Conservation (phyloP, 192 early-diverging fungal genomes). For the Oehlia diaphana region DNA sequence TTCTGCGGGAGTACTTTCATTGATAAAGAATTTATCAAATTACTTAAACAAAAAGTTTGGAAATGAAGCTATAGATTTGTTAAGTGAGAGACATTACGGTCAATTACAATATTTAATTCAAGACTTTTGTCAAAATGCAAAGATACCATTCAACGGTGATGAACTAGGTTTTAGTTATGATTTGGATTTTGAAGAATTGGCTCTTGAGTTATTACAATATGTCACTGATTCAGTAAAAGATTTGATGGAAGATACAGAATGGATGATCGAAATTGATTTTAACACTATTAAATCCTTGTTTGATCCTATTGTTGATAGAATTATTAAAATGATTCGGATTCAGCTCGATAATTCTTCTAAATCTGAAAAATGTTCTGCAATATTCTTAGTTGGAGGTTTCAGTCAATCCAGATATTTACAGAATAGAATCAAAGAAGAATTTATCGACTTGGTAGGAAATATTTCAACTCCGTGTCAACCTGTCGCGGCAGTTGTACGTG, state of each 20-base stretch:
- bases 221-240: background rate
- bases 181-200: background rate
- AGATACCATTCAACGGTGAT: background rate
- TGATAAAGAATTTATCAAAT: constrained; percentile 7
- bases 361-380: constrained; percentile 41
- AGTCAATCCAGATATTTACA: constrained; percentile 53
- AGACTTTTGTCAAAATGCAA: background rate
- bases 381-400: constrained; percentile 59
- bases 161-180: background rate
- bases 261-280: constrained; percentile 38
- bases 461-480: constrained; percentile 50
- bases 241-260: constrained; percentile 41
- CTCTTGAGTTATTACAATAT: background rate
- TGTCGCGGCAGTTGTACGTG: constrained; percentile 51
- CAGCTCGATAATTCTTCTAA: constrained; percentile 43
- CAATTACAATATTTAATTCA: constrained; percentile 10
- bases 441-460: constrained; percentile 37
- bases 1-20: constrained; percentile 3
- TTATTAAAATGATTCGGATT: constrained; percentile 50
- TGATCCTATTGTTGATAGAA: constrained; percentile 55
- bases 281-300: constrained; percentile 53
- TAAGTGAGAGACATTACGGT: constrained; percentile 1
- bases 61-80: background rate
- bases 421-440: constrained; percentile 49
- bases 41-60: background rate